Evolutionary conservation across 345 rosid species (phyloP).

Genomic region (Hibiscus mutabilis): DNA sequence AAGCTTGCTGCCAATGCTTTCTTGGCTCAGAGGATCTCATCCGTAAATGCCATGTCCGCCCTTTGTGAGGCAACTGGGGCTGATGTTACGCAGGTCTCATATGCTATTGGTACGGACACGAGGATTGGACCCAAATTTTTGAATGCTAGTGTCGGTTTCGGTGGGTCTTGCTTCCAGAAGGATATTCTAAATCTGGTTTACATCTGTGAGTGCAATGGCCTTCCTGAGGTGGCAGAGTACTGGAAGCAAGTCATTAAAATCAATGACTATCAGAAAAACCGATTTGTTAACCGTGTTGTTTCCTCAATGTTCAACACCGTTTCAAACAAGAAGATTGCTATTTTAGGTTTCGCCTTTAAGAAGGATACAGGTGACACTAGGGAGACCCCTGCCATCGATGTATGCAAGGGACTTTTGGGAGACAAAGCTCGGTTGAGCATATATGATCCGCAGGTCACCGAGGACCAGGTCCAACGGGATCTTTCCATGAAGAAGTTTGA

Average conservation of each 20-base stretch:
- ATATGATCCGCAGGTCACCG: conserved; percentile 80
- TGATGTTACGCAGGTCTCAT: conserved; percentile 66
- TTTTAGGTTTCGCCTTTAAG: conserved; percentile 83
- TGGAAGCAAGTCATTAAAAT: conserved; percentile 94
- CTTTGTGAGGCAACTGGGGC: conserved; percentile 95
- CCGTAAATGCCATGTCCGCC: conserved; percentile 93
- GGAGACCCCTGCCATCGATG: conserved; percentile 88
- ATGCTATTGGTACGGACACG: conserved; percentile 67
- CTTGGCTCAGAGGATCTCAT: conserved; percentile 86
- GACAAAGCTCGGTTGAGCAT: conserved; percentile 85
- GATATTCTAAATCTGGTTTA: conserved; percentile 79
- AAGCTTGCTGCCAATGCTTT: conserved; percentile 93
- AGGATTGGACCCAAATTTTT: conserved; percentile 81
- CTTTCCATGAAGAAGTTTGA: conserved; percentile 85
- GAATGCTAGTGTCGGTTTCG: conserved; percentile 85
- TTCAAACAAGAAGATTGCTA: conserved; percentile 68
- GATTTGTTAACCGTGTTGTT: conserved; percentile 77
- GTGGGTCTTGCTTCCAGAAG: conserved; percentile 90
- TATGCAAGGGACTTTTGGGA: conserved; percentile 81
- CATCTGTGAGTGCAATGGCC: conserved; percentile 91
- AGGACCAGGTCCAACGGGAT: conserved; percentile 88
- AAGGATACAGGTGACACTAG: conserved; percentile 90
- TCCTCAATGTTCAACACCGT: conserved; percentile 91
- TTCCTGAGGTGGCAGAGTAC: conserved; percentile 87
- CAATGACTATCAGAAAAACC: conserved; percentile 79